Conservation (phyloP, 2,329 filamentous ascomycete species). For the Xylariaceae sp. region DNA sequence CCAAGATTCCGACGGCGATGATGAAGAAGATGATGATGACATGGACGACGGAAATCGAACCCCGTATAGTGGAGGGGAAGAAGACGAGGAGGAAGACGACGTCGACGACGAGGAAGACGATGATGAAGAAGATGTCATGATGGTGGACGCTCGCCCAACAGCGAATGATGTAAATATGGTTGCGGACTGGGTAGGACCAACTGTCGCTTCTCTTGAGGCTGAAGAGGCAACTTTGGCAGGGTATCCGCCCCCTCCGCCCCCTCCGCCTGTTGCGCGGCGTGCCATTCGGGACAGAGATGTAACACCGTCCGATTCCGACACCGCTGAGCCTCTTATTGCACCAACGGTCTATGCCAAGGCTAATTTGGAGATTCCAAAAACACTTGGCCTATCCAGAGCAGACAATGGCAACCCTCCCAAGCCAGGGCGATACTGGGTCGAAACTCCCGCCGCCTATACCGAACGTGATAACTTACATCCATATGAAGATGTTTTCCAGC, state of each 20-base stretch:
- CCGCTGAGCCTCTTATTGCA: conserved; percentile 60
- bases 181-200: conserved; percentile 43
- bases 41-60: conserved; percentile 32
- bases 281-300: conserved; percentile 51
- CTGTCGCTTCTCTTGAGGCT: conserved; percentile 64
- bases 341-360: conserved; percentile 57
- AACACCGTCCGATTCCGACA: conserved; percentile 69
- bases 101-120: conserved; percentile 46
- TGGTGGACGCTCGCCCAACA: conserved; percentile 47
- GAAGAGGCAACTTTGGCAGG: conserved; percentile 74
- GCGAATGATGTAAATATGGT: conserved; percentile 40
- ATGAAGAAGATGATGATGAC: conserved; percentile 45
- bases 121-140: conserved; percentile 55
- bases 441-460: conserved; percentile 66
- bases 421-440: conserved; percentile 78
- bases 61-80: conserved; percentile 44
- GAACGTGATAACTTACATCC: conserved; percentile 57
- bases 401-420: conserved; percentile 48
- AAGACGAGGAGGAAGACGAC: conserved; percentile 54
- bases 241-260: conserved; percentile 62
- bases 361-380: conserved; percentile 72
- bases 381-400: conserved; percentile 51
- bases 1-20: conserved; percentile 42
- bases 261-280: conserved; percentile 50
- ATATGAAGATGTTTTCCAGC: conserved; percentile 83